Conservation (phyloP, 148 eudicot genomes). For the Chenopodium berlandieri region DNA sequence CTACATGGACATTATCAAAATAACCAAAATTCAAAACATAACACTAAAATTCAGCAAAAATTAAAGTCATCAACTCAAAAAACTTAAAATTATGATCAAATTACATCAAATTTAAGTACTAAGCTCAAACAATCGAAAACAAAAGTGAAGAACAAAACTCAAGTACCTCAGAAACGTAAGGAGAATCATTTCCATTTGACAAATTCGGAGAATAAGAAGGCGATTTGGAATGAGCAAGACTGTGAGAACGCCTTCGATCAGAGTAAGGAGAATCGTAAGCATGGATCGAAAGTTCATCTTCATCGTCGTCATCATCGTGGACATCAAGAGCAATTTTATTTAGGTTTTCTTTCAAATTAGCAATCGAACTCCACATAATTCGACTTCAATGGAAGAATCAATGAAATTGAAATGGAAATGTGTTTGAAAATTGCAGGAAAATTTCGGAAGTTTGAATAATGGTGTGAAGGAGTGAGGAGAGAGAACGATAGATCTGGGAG, state of each 20-base stretch:
- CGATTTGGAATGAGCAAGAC: constrained; percentile 39
- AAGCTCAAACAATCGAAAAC: no score
- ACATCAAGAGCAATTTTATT: constrained; percentile 84
- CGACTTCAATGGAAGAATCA: constrained; percentile 9
- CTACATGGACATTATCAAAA: constrained; percentile 29
- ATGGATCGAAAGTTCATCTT: constrained; percentile 42
- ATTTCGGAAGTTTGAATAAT: background rate
- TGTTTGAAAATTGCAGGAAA: background rate
- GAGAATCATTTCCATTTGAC: constrained; percentile 58
- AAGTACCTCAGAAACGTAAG: constrained; percentile 53
- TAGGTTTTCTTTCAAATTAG: constrained; percentile 86
- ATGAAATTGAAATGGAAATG: background rate
- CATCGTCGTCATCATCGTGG: constrained; percentile 66
- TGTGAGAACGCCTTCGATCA: constrained; percentile 60
- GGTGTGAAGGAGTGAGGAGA: background rate
- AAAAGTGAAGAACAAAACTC: background rate
- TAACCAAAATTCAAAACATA: background rate
- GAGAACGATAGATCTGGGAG: constrained; percentile 21
- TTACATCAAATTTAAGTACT: background rate
- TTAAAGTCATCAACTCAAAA: background rate
- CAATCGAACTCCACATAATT: constrained; percentile 79
- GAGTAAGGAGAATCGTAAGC: constrained; percentile 31
- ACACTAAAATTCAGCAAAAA: background rate
- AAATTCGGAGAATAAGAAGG: constrained; percentile 38
- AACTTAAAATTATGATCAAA: background rate